Conservation (phyloP, 2,329 filamentous ascomycete species). For the Sclerotinia minor region DNA sequence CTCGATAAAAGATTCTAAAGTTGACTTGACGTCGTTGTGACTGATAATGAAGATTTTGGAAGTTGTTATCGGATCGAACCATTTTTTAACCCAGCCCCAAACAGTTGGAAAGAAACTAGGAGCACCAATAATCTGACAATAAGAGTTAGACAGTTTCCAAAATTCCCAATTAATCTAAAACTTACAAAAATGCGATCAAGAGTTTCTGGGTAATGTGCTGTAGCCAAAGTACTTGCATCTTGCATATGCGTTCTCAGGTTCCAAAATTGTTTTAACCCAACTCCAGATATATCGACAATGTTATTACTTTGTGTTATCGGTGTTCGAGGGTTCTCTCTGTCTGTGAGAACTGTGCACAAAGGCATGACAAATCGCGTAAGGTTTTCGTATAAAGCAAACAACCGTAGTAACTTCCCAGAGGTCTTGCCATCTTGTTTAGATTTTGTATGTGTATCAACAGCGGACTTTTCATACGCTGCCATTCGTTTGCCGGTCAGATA, state of each 20-base stretch:
- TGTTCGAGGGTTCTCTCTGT: constrained; percentile 72
- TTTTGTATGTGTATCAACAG: constrained; percentile 55
- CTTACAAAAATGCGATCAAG: constrained; percentile 72
- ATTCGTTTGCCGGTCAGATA: constrained; percentile 82
- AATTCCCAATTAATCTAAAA: neutral
- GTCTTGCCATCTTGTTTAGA: constrained; percentile 67
- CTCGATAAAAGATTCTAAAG: constrained; percentile 80
- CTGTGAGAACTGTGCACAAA: constrained; percentile 72
- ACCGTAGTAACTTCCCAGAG: constrained; percentile 73
- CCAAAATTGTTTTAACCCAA: constrained; percentile 93
- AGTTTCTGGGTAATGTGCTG: constrained; percentile 93
- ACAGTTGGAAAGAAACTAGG: constrained; percentile 90
- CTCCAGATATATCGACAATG: constrained; percentile 87
- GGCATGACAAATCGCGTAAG: constrained; percentile 85
- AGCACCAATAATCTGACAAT: constrained; percentile 73
- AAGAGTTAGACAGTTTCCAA: constrained; percentile 17
- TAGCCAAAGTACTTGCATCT: constrained; percentile 82
- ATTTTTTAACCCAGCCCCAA: constrained; percentile 93
- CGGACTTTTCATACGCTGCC: constrained; percentile 70
- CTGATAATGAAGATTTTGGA: constrained; percentile 94
- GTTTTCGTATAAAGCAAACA: constrained; percentile 94
- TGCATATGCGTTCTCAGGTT: constrained; percentile 94
- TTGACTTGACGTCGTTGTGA: constrained; percentile 69
- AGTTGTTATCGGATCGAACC: constrained; percentile 91
- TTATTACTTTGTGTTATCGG: constrained; percentile 92